Conservation (phyloP, 139 green algal species). For the Dunaliella sp. region DNA sequence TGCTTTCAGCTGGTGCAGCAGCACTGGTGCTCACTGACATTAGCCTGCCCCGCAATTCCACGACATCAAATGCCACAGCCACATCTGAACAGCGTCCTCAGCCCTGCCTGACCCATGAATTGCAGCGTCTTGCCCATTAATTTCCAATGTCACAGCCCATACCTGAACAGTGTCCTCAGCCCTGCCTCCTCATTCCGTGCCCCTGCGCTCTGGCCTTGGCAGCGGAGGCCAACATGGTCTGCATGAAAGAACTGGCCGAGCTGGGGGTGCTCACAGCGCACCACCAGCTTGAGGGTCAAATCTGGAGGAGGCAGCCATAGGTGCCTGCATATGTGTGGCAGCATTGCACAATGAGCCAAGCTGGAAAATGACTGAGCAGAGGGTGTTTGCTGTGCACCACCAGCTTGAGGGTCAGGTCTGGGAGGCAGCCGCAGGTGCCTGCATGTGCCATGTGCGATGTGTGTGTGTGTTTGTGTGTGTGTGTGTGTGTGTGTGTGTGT, state of each 20-base stretch:
- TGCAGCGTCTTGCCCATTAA: no score
- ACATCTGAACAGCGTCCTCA: constrained; percentile 26
- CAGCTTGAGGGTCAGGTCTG: constrained; percentile 25
- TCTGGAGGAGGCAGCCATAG: constrained; percentile 23
- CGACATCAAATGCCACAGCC: no score
- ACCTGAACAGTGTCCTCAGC: constrained; percentile 28
- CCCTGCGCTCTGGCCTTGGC: neutral
- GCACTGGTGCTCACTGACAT: no score
- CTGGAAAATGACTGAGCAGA: constrained; percentile 38
- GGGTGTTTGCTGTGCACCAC: constrained; percentile 44
- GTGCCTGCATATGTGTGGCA: constrained; percentile 18
- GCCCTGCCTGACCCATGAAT: no score
- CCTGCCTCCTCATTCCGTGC: constrained; percentile 41
- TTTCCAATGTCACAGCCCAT: no score
- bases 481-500: no score
- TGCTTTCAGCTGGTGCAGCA: no score
- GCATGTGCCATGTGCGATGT: no score
- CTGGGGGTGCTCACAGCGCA: constrained; percentile 40
- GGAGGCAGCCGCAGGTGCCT: constrained; percentile 29
- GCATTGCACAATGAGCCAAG: no score
- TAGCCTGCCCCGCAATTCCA: no score
- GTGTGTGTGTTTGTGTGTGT: no score
- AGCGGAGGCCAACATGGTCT: neutral
- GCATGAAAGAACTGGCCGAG: constrained; percentile 50
- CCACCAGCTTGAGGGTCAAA: constrained; percentile 31